Evolutionary conservation across 1,284 basidiomycete genomes (phyloP).

Genomic region (Naganishia liquefaciens): DNA sequence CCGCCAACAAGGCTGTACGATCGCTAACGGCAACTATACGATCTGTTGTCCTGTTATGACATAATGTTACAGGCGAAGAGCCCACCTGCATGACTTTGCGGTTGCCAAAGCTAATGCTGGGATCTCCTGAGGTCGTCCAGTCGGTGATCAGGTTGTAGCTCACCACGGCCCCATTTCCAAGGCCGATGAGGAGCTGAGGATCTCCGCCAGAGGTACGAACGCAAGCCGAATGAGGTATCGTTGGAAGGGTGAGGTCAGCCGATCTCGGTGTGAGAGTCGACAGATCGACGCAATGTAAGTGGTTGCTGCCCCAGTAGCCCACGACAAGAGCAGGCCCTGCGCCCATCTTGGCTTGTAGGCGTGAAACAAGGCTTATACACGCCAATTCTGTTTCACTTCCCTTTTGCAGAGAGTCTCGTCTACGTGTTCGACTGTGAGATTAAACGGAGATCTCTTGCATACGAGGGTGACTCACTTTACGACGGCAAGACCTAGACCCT

Average conservation of each 20-base stretch:
- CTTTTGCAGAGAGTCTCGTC: constrained; percentile 6
- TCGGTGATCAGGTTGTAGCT: constrained; percentile 53
- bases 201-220: constrained; percentile 42
- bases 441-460: neutral
- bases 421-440: constrained; percentile 20
- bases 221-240: constrained; percentile 35
- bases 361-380: constrained; percentile 7
- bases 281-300: constrained; percentile 64
- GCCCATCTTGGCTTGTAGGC: constrained; percentile 15
- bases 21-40: constrained; percentile 47
- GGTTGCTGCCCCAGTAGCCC: constrained; percentile 73
- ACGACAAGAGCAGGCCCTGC: constrained; percentile 55
- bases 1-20: constrained; percentile 56
- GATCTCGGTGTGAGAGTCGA: constrained; percentile 54
- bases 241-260: constrained; percentile 31
- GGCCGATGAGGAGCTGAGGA: constrained; percentile 71
- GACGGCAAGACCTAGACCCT: constrained; percentile 4
- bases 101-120: constrained; percentile 40
- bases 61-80: constrained; percentile 54
- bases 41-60: constrained; percentile 37
- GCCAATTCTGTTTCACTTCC: constrained; percentile 15
- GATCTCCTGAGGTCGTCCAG: constrained; percentile 22
- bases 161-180: constrained; percentile 76
- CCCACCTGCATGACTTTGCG: constrained; percentile 58
- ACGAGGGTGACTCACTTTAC: constrained; percentile 11